These are phyloP conservation scores for Solanum pinnatisectum DNA, from an alignment of 257 asterid species.

Conservation along the genomic window DNA sequence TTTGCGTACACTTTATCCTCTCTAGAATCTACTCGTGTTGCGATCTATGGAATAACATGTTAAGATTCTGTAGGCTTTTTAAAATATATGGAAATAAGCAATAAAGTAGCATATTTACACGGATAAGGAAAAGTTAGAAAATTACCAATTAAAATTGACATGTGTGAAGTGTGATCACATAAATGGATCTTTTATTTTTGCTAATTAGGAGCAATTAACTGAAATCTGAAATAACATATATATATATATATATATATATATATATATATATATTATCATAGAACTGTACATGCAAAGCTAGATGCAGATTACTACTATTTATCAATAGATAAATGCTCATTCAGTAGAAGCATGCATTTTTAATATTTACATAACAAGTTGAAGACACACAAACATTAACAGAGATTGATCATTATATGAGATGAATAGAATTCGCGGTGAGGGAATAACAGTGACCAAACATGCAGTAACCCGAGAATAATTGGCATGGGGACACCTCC, in stretches of 20 bases:
- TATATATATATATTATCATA: neutral
- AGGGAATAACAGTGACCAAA: slow-evolving; percentile 76
- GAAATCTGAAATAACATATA: neutral
- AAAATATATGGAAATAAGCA: neutral
- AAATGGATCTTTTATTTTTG: neutral
- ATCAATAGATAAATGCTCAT: neutral
- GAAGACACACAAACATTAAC: neutral
- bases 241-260: neutral
- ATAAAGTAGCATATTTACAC: neutral
- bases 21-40: neutral
- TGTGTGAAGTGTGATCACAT: neutral
- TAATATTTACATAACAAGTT: neutral
- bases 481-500: no score
- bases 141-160: neutral
- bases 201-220: neutral
- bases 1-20: neutral
- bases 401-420: neutral
- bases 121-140: neutral
- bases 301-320: neutral
- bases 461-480: slow-evolving; percentile 60
- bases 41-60: neutral
- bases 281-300: neutral
- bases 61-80: no score
- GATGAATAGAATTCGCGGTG: slow-evolving; percentile 49
- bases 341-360: neutral